These are phyloP conservation scores for Hypocreales sp. DNA, from an alignment of 2,329 filamentous ascomycete species.

Conservation along the genomic window DNA sequence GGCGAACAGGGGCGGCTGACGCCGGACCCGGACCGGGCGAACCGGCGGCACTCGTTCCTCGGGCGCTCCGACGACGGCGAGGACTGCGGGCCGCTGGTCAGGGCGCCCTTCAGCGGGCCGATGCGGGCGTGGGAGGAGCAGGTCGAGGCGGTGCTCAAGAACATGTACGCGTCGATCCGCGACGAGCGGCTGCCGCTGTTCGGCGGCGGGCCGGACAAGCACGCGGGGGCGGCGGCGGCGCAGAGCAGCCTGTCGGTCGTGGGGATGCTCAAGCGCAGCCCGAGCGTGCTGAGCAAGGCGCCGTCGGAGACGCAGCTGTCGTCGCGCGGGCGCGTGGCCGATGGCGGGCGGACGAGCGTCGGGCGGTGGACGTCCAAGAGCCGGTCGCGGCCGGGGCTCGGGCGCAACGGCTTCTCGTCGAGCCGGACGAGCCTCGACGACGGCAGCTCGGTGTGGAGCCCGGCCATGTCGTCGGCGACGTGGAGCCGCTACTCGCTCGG, in stretches of 20 bases:
- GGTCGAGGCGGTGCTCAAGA: slow-evolving; percentile 79
- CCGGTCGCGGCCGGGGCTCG: slow-evolving; percentile 60
- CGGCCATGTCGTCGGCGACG: slow-evolving; percentile 68
- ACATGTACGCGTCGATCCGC: slow-evolving; percentile 81
- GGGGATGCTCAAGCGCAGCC: slow-evolving; percentile 65
- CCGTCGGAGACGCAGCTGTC: slow-evolving; percentile 68
- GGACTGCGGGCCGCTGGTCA: slow-evolving; percentile 63
- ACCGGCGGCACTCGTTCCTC: slow-evolving; percentile 32
- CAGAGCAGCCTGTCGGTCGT: slow-evolving; percentile 58
- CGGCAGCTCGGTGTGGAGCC: slow-evolving; percentile 78
- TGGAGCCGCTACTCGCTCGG: slow-evolving; percentile 92
- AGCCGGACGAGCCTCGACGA: slow-evolving; percentile 93
- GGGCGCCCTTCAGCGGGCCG: slow-evolving; percentile 56
- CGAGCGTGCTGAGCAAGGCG: slow-evolving; percentile 83
- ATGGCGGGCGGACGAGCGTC: slow-evolving; percentile 34
- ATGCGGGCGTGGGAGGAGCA: slow-evolving; percentile 76
- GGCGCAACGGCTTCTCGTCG: slow-evolving; percentile 68
- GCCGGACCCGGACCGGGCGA: slow-evolving; percentile 21
- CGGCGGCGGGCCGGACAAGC: slow-evolving; percentile 42
- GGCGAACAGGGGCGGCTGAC: slow-evolving; percentile 17
- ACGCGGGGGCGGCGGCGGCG: slow-evolving; percentile 19
- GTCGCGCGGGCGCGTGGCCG: slow-evolving; percentile 52
- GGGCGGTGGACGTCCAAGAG: slow-evolving; percentile 76
- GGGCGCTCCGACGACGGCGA: slow-evolving; percentile 32
- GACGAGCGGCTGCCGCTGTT: slow-evolving; percentile 77